Evolutionary conservation across 768 basidiomycete genomes (phyloP), one percentile per base, ranked within the genome.

Genomic region (Fistulinella prunicolor): DNA sequence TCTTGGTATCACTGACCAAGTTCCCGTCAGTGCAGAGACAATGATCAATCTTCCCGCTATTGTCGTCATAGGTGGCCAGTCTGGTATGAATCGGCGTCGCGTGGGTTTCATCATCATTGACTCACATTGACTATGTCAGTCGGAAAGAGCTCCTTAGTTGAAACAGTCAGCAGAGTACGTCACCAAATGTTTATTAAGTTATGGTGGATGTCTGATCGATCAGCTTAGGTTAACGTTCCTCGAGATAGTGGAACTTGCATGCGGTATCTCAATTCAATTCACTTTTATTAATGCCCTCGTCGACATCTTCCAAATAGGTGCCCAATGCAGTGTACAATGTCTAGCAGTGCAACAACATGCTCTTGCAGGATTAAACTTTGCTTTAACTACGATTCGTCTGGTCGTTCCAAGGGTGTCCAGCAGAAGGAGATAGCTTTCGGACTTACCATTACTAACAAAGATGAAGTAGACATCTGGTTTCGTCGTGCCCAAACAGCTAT

Each of bases 201-300:
- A 28, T 9, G 10, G 19, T 22, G 3, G 16, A 21, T 36, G 16
- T 10, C 17, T 59, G 24, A 55, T 16, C 9, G 5, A 19, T 40
- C 24, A 16, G 28, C 1, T 16, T 34, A 83, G 82, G 78, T 83
- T 24, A 78, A 66, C 41, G 81, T 84, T 23, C 82, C 82, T 10
- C 68, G 82, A 26, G 82, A 82, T 35, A 78, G 77, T 36, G 80
- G 80, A 19, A 82, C 80, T 1, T 82, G 81, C 44, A 82, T 80
- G 0, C 68, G 79, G 81, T 77, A 3, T 24, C 51, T 43, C n/a
- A 14, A 26, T 21, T 16, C 9, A 1, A 21, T 36, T 35, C 9
- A 0, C n/a, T 20, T 32, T 10, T 13, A 7, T 43, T n/a, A 22
- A 23, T 6, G 6, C 20, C 21, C 36, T 46, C 38, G n/a, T n/a